A percentile compares a stretch with the other conserved stretches of the same genome.
phyloP scores from a whole-genome alignment of 805 yeast genomes.

The Schwanniomyces pseudopolymorphus region DNA sequence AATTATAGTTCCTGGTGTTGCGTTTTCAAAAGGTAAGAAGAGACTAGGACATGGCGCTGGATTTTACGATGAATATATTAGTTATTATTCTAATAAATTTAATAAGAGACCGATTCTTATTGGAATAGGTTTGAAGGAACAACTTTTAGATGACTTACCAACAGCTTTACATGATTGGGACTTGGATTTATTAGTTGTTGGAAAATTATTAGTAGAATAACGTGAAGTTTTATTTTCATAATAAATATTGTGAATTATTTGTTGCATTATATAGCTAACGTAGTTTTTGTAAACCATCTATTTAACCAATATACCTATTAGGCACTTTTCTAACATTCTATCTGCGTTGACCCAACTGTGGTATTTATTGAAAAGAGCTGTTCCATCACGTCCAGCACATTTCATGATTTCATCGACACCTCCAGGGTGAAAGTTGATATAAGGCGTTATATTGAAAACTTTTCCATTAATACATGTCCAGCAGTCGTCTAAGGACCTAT shows the following conservation, averaged over 20 bases:
- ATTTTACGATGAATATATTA: slow-evolving; percentile 70
- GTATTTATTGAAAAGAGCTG: slow-evolving; percentile 68
- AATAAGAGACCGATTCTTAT: slow-evolving; percentile 43
- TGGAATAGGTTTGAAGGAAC: slow-evolving; percentile 68
- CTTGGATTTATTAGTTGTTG: slow-evolving; percentile 55
- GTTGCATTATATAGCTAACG: neutral
- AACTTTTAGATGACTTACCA: slow-evolving; percentile 54
- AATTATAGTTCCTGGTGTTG: slow-evolving; percentile 83
- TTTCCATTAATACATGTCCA: slow-evolving; percentile 83
- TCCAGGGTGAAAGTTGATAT: slow-evolving; percentile 89
- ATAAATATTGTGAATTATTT: slow-evolving; percentile 4
- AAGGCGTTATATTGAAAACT: slow-evolving; percentile 85
- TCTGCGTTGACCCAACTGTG: slow-evolving; percentile 80
- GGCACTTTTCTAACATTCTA: slow-evolving; percentile 72
- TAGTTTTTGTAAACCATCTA: neutral
- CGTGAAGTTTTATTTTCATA: neutral
- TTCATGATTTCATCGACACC: slow-evolving; percentile 76
- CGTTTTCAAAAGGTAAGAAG: slow-evolving; percentile 52
- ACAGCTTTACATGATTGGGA: slow-evolving; percentile 62
- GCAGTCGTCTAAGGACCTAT: slow-evolving; percentile 62
- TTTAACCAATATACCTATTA: slow-evolving; percentile 57
- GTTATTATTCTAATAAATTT: slow-evolving; percentile 15
- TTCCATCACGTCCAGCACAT: slow-evolving; percentile 84
- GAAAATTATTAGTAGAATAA: slow-evolving; percentile 2
- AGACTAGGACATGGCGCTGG: slow-evolving; percentile 95